phyloP scores from a whole-genome alignment of 192 early-diverging fungal genomes.

The Umbelopsis isabellina region DNA sequence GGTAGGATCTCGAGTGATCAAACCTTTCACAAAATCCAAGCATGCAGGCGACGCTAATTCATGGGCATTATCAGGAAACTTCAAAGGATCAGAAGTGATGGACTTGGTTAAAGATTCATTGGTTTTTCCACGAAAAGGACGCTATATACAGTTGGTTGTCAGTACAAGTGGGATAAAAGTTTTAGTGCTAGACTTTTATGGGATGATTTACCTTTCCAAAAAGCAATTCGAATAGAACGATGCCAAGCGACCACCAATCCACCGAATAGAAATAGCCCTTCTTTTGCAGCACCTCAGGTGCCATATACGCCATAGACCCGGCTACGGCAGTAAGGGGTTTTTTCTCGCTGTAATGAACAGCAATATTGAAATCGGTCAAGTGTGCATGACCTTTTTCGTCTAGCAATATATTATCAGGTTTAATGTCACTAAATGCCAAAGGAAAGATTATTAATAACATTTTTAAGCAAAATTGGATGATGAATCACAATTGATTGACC shows the following conservation, averaged over 20 bases:
- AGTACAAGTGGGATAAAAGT: not conserved
- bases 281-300: constrained; percentile 72
- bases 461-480: not conserved
- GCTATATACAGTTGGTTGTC: constrained; percentile 42
- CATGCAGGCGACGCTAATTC: constrained; percentile 51
- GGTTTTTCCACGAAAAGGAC: constrained; percentile 83
- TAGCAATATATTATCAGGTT: constrained; percentile 86
- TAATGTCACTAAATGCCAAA: constrained; percentile 64
- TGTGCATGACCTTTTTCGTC: constrained; percentile 79
- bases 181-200: not conserved
- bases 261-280: constrained; percentile 58
- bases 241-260: constrained; percentile 82
- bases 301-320: constrained; percentile 90
- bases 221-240: constrained; percentile 75
- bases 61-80: constrained; percentile 60
- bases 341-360: constrained; percentile 65
- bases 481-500: not conserved
- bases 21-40: constrained; percentile 49
- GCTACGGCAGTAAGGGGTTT: constrained; percentile 75
- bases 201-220: constrained; percentile 68
- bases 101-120: constrained; percentile 74
- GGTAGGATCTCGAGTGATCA: constrained; percentile 25
- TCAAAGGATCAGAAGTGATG: constrained; percentile 69
- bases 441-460: not conserved
- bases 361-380: constrained; percentile 89